A percentile compares a stretch with the other conserved stretches of the same genome.
Conservation (phyloP, 441 rosid species). For the Gossypium schwendimanii region DNA sequence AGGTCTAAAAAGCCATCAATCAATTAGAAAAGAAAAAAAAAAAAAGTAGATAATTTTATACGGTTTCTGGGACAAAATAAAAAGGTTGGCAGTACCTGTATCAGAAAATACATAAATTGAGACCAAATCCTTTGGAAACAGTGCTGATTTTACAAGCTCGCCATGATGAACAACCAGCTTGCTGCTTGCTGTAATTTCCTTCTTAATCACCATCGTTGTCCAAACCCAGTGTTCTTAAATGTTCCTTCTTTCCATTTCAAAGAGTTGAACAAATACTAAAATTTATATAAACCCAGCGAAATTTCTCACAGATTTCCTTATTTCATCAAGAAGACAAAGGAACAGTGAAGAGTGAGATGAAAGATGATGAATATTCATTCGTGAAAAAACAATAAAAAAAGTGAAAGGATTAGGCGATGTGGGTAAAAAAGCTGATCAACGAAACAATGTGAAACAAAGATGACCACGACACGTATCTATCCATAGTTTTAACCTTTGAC, state of each 20-base stretch:
- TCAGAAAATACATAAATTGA: constrained; percentile 3
- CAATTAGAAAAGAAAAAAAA: not conserved
- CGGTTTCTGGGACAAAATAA: not conserved
- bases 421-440: not conserved
- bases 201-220: constrained; percentile 1
- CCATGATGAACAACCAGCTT: not conserved
- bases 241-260: not conserved
- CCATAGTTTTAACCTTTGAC: not conserved
- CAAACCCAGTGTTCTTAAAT: not conserved
- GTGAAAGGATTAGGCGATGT: not conserved
- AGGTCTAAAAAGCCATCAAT: not conserved
- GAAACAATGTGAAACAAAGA: not conserved
- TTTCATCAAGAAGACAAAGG: not conserved
- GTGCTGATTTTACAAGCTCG: constrained; percentile 12
- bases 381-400: not conserved
- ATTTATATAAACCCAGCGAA: constrained; percentile 8
- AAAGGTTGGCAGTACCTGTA: constrained; percentile 13
- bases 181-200: constrained; percentile 11
- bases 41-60: not conserved
- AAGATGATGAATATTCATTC: not conserved
- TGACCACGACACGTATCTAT: not conserved
- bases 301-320: constrained; percentile 4
- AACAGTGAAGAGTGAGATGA: not conserved
- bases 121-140: not conserved
- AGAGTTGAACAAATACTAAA: not conserved